Base-by-base conservation (phyloP, 371 early-diverging fungal genomes). In the Cokeromyces recurvatus region DNA sequence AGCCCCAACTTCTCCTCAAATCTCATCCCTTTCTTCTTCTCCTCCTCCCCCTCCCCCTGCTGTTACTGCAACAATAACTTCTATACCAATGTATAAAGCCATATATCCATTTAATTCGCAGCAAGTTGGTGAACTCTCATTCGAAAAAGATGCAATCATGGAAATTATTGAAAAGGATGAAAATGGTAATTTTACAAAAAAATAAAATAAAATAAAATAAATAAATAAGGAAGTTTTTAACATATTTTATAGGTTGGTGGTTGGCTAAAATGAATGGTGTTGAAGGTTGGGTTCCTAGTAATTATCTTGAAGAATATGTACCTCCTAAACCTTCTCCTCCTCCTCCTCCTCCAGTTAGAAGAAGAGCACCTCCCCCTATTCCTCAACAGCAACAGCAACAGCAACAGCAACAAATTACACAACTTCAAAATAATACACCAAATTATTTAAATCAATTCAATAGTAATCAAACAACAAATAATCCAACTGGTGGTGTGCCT, bases 271-370 rank as follows among this genome's bases (percentile, higher is more conserved):
- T 77, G 58, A 76, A 81, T 42, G 88, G 85, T 24, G 67, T 74
- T 45, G 83, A 89, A 64, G 89, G 89, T 20, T 91, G 90, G 91
- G 85, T 90, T 9, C 91, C 91, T 24, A 86, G 86, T 52, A 89
- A 90, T 58, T 91, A 91, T 55, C 55, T 91, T 34, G 89, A 82
- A 38, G 82, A 81, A 37, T 68, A 64, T 29, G 37, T 53, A 84
- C 8, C 29, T 8, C 29, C 29, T 29, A 29, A 29, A 11, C 29
- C 29, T 11, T 8, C 29, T 5, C 8, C 29, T 8, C 5, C 29
- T 11, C 29, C 29, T 5, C 29, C 29, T 11, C 55, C 70, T 16
- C 73, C 81, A 15, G 82, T 80, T 20, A 69, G 77, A 4, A 46
- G 60, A 50, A 41, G 60, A 43, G 39, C 69, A 17, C 41, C 64